These are phyloP conservation scores for Blepharisma undulans DNA, from an alignment of 169 alveolate genomes.

Conservation along the genomic window DNA sequence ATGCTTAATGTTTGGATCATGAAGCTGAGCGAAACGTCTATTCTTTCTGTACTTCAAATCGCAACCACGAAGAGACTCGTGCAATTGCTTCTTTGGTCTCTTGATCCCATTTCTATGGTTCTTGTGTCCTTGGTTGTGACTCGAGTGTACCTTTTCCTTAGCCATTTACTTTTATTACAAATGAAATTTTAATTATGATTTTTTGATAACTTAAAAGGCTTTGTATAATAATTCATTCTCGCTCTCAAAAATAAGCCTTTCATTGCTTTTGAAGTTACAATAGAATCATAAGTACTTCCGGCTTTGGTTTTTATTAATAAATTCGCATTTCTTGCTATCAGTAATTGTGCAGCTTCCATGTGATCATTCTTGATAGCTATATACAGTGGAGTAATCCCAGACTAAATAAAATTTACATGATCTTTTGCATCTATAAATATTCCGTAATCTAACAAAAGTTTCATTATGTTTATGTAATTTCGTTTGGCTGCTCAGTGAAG, in stretches of 20 bases:
- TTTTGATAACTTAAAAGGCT: background rate
- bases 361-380: slow-evolving; percentile 5
- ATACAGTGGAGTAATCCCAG: slow-evolving; percentile 10
- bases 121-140: slow-evolving; percentile 76
- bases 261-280: background rate
- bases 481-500: slow-evolving; percentile 45
- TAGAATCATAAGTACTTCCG: background rate
- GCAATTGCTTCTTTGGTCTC: slow-evolving; percentile 70
- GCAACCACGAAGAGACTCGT: slow-evolving; percentile 64
- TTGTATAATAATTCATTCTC: background rate
- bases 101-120: slow-evolving; percentile 81
- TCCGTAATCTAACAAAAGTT: background rate
- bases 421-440: slow-evolving; percentile 7
- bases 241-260: background rate
- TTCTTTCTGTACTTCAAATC: slow-evolving; percentile 69
- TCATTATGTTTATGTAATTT: background rate
- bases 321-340: background rate
- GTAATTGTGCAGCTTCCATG: background rate
- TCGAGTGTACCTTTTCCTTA: slow-evolving; percentile 78
- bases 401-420: background rate
- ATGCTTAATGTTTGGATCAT: slow-evolving; percentile 14
- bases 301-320: background rate
- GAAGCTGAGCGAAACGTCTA: slow-evolving; percentile 60
- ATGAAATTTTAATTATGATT: background rate
- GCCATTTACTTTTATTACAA: slow-evolving; percentile 59